Conservation (phyloP, 441 rosid genomes). For the California macrophylla region DNA sequence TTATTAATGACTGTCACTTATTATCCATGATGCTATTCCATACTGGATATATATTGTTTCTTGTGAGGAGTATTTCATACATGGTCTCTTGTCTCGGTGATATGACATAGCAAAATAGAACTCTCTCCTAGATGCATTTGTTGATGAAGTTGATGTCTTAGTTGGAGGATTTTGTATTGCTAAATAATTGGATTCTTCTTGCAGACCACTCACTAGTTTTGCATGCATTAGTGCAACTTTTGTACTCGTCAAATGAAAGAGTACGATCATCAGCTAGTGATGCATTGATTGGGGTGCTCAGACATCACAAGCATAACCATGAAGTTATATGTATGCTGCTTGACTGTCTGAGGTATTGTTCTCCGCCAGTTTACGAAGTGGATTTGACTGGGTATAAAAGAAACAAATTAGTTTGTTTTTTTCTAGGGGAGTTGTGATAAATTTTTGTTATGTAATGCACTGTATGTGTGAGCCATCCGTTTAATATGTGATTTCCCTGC, state of each 20-base stretch:
- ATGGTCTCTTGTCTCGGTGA: not conserved
- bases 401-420: conserved; percentile 4
- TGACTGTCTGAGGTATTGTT: conserved; percentile 66
- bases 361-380: conserved; percentile 7
- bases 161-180: conserved; percentile 5
- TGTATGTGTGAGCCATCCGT: not conserved
- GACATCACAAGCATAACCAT: conserved; percentile 49
- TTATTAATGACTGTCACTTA: not conserved
- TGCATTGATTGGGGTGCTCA: conserved; percentile 52
- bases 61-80: not conserved
- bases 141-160: conserved; percentile 14
- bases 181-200: conserved; percentile 20
- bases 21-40: not conserved
- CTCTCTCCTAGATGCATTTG: conserved; percentile 12
- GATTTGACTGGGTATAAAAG: conserved; percentile 2
- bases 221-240: conserved; percentile 48
- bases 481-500: not conserved
- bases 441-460: not conserved
- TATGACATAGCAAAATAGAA: not conserved
- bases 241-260: conserved; percentile 44
- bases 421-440: not conserved
- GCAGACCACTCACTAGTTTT: conserved; percentile 64
- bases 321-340: conserved; percentile 59
- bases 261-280: conserved; percentile 37
- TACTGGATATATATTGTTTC: not conserved